Evolutionary conservation across 805 yeast genomes (phyloP).

Genomic region (Blastobotrys peoriensis): DNA sequence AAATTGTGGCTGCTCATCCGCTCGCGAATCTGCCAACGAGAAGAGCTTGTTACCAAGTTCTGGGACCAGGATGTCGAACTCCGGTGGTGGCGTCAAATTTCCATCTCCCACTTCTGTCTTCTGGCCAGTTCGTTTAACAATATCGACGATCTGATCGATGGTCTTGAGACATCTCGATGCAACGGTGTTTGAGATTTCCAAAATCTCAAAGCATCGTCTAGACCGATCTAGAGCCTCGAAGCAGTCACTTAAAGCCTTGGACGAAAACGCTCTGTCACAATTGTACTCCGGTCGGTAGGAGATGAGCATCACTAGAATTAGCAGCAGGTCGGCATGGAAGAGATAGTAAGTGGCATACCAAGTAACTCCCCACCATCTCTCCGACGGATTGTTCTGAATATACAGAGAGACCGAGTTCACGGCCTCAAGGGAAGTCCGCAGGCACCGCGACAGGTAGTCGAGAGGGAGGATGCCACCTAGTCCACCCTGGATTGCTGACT

Average conservation of each 20-base stretch:
- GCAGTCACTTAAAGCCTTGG: not conserved
- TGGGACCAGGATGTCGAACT: no score
- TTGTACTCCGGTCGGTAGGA: not conserved
- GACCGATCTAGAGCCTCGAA: not conserved
- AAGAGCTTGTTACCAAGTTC: no score
- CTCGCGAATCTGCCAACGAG: no score
- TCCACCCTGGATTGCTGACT: slow-evolving; percentile 38
- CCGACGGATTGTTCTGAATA: slow-evolving; percentile 24
- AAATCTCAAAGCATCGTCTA: not conserved
- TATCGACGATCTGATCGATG: not conserved
- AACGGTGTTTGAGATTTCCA: not conserved
- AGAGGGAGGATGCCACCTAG: slow-evolving; percentile 2
- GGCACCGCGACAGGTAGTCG: slow-evolving; percentile 26
- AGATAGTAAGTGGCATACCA: slow-evolving; percentile 57
- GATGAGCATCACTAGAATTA: slow-evolving; percentile 26
- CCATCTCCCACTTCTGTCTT: no score
- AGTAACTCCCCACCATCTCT: slow-evolving; percentile 34
- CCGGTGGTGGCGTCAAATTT: no score
- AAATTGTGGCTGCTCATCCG: no score
- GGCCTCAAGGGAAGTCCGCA: slow-evolving; percentile 42
- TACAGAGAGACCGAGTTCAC: slow-evolving; percentile 35
- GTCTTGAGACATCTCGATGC: not conserved
- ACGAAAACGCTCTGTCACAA: not conserved
- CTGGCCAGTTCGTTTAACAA: not conserved
- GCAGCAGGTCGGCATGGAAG: slow-evolving; percentile 41